Percentiles rank a stretch among this genome's conserved stretches.
phyloP scores from a whole-genome alignment of 2,329 filamentous ascomycete species.

The Aureobasidium zeae region DNA sequence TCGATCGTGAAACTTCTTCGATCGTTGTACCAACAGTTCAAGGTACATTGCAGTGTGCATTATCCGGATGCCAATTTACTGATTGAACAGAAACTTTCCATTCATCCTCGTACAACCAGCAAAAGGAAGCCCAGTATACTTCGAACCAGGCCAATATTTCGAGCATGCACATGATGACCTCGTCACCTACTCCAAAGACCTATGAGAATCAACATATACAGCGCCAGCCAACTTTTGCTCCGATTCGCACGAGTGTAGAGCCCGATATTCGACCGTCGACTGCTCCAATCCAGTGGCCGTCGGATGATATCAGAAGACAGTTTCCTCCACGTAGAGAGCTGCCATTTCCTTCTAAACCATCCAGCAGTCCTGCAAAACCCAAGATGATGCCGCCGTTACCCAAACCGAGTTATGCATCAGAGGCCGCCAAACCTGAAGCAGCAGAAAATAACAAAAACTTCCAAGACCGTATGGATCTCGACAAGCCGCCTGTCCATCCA shows the following conservation, averaged over 20 bases:
- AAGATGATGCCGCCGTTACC: slow-evolving; percentile 28
- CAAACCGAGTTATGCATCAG: slow-evolving; percentile 25
- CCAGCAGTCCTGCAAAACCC: slow-evolving; percentile 1
- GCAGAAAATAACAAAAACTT: not conserved
- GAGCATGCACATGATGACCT: not conserved
- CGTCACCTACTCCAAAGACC: not conserved
- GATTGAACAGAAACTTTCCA: not conserved
- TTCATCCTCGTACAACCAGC: not conserved
- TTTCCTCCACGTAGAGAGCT: slow-evolving; percentile 10
- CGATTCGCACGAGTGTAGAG: not conserved
- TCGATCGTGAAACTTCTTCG: slow-evolving; percentile 1
- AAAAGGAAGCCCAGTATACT: not conserved
- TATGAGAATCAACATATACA: not conserved
- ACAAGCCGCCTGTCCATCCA: not conserved
- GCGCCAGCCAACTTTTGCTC: slow-evolving; percentile 9
- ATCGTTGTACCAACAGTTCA: slow-evolving; percentile 4
- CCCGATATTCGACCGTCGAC: slow-evolving; percentile 1
- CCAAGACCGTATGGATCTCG: not conserved
- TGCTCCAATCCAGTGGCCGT: slow-evolving; percentile 5
- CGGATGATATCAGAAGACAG: slow-evolving; percentile 1
- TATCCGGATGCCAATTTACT: not conserved
- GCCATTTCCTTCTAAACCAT: slow-evolving; percentile 4
- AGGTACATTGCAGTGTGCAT: not conserved
- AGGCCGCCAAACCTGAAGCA: not conserved
- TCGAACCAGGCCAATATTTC: not conserved